These are phyloP conservation scores for Yamadazyma jaroonii DNA, from an alignment of 1,139 yeast species.

Conservation along the genomic window DNA sequence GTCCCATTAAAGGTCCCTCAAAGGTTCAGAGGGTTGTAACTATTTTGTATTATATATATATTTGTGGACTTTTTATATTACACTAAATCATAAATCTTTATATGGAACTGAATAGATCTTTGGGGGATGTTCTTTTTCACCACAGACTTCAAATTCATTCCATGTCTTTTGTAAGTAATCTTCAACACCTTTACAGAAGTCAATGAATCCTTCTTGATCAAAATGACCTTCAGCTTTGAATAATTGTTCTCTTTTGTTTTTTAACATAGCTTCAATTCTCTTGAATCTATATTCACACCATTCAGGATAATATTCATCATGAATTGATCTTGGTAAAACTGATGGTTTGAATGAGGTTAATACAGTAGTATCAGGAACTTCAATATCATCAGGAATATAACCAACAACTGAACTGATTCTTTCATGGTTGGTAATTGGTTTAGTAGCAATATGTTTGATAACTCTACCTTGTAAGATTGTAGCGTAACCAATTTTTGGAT, in stretches of 20 bases:
- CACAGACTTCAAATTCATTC: slow-evolving; percentile 38
- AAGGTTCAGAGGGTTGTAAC: too few species aligned
- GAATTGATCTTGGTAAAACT: slow-evolving; percentile 32
- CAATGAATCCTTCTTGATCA: slow-evolving; percentile 34
- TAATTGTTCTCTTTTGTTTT: slow-evolving; percentile 20
- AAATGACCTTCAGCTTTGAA: slow-evolving; percentile 24
- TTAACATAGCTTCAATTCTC: slow-evolving; percentile 32
- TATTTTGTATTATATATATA: neutral
- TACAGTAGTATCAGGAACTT: slow-evolving; percentile 37
- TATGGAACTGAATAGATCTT: slow-evolving; percentile 16
- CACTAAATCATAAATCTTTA: slow-evolving; percentile 8
- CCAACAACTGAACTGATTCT: slow-evolving; percentile 42
- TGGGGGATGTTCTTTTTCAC: slow-evolving; percentile 26
- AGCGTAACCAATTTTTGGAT: slow-evolving; percentile 31
- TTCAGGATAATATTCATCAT: slow-evolving; percentile 43
- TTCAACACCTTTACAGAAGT: slow-evolving; percentile 32
- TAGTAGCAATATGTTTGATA: slow-evolving; percentile 30
- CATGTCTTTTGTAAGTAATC: slow-evolving; percentile 35
- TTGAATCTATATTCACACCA: slow-evolving; percentile 43
- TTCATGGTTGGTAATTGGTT: slow-evolving; percentile 30
- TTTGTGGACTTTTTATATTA: neutral
- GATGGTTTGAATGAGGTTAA: slow-evolving; percentile 42
- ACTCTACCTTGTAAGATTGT: slow-evolving; percentile 35
- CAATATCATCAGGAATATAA: slow-evolving; percentile 40
- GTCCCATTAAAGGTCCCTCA: too few species aligned